Conservation (phyloP, 2,329 filamentous ascomycete species). For the Catunica adiposa region DNA sequence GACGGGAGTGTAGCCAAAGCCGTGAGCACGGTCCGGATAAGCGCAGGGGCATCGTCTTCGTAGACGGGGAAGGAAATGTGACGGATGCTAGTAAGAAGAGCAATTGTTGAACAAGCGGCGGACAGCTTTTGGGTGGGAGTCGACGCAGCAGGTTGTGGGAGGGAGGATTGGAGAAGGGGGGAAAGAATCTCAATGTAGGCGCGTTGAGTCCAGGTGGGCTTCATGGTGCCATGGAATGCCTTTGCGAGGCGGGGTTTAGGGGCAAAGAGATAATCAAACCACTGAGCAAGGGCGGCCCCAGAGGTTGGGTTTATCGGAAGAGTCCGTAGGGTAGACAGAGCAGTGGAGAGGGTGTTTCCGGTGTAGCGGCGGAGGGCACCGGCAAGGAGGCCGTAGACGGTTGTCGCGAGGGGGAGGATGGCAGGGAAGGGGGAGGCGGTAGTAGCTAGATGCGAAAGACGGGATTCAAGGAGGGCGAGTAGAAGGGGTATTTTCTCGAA, state of each 20-base stretch:
- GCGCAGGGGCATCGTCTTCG: conserved; percentile 30
- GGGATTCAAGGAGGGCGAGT: conserved; percentile 16
- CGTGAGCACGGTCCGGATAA: conserved; percentile 34
- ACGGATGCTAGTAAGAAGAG: conserved; percentile 31
- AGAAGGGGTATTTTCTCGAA: conserved; percentile 20
- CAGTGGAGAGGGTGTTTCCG: conserved; percentile 21
- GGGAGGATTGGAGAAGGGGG: conserved; percentile 29
- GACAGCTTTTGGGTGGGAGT: conserved; percentile 19
- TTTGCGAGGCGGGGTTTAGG: conserved; percentile 25
- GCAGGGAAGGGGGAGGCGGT: not conserved
- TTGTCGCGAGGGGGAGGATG: conserved; percentile 7
- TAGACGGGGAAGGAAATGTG: conserved; percentile 35
- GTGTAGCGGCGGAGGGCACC: conserved; percentile 25
- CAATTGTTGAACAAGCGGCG: conserved; percentile 28
- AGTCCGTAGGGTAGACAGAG: conserved; percentile 23
- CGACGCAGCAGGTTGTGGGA: conserved; percentile 18
- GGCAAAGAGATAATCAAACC: conserved; percentile 28
- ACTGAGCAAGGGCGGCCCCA: conserved; percentile 26
- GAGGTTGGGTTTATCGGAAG: conserved; percentile 20
- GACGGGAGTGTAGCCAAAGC: conserved; percentile 27
- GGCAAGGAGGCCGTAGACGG: conserved; percentile 19
- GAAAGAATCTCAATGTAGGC: conserved; percentile 30
- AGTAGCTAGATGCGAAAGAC: not conserved
- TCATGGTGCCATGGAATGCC: conserved; percentile 28
- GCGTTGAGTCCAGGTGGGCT: conserved; percentile 33